Evolutionary conservation across 192 early-diverging fungal species (phyloP).

Genomic region (Phlyctochytrium arcticum): DNA sequence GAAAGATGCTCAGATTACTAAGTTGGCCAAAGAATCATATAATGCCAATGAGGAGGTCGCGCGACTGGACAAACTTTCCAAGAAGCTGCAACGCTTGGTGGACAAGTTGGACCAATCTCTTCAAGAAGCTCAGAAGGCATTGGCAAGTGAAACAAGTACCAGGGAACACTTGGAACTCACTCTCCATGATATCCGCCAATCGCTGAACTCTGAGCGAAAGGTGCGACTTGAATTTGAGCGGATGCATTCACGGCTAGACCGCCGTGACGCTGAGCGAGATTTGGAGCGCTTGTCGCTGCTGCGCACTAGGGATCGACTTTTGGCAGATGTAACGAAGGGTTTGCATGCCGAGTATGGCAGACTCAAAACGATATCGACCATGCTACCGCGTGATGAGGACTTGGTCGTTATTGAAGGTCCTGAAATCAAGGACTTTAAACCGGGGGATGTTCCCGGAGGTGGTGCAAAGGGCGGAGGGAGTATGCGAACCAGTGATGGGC

Average conservation of each 20-base stretch:
- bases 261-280: constrained; percentile 27
- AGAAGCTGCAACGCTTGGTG: constrained; percentile 28
- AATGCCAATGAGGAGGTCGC: constrained; percentile 25
- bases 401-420: constrained; percentile 24
- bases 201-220: constrained; percentile 39
- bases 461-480: not conserved
- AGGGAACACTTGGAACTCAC: constrained; percentile 43
- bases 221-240: constrained; percentile 46
- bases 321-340: constrained; percentile 33
- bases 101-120: constrained; percentile 33
- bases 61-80: constrained; percentile 24
- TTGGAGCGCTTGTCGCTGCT: constrained; percentile 28
- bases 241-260: constrained; percentile 34
- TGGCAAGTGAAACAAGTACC: constrained; percentile 31
- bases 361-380: constrained; percentile 27
- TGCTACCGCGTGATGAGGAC: constrained; percentile 34
- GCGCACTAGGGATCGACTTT: constrained; percentile 32
- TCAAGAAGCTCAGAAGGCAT: constrained; percentile 21
- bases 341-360: constrained; percentile 31
- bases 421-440: constrained; percentile 23
- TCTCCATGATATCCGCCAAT: constrained; percentile 35
- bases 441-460: not conserved
- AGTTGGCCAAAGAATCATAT: constrained; percentile 30
- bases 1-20: constrained; percentile 32
- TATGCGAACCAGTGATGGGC: not conserved